A percentile compares a stretch with the other conserved stretches of the same genome.
Evolutionary conservation across 768 basidiomycete species (phyloP).

Genomic region (Xerocomellus dryophilus): DNA sequence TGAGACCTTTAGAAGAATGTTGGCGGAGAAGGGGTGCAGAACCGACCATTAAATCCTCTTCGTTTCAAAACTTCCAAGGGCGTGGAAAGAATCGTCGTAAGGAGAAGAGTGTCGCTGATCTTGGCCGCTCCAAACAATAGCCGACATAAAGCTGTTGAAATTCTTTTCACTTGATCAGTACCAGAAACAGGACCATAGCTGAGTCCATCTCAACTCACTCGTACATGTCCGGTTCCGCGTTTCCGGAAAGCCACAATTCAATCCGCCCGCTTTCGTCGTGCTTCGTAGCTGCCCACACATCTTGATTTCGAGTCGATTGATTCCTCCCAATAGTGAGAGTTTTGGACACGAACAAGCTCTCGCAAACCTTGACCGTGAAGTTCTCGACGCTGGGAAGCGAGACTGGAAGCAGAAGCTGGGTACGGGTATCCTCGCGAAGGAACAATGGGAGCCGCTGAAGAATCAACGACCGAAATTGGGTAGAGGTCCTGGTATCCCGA

Average conservation of each 20-base stretch:
- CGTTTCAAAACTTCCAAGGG: conserved; percentile 45
- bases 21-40: background rate
- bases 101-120: conserved; percentile 62
- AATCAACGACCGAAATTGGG: conserved; percentile 53
- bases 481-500: conserved; percentile 41
- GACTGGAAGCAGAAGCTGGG: conserved; percentile 51
- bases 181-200: background rate
- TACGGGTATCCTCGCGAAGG: conserved; percentile 68
- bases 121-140: conserved; percentile 71
- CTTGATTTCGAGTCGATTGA: conserved; percentile 49
- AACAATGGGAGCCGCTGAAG: conserved; percentile 68
- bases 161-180: conserved; percentile 40
- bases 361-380: conserved; percentile 61
- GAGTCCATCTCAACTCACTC: conserved; percentile 57
- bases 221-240: conserved; percentile 77
- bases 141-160: conserved; percentile 76
- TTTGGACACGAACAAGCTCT: conserved; percentile 58
- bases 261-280: conserved; percentile 49
- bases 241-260: conserved; percentile 68
- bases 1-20: conserved; percentile 12
- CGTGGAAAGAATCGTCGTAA: conserved; percentile 72
- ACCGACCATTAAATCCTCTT: background rate
- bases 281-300: conserved; percentile 65
- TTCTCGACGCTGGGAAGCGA: conserved; percentile 56
- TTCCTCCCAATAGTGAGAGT: conserved; percentile 49